Evolutionary conservation across 306 rosid genomes (phyloP), one percentile per base, ranked within the genome.

Genomic region (Spatholobus suberectus): DNA sequence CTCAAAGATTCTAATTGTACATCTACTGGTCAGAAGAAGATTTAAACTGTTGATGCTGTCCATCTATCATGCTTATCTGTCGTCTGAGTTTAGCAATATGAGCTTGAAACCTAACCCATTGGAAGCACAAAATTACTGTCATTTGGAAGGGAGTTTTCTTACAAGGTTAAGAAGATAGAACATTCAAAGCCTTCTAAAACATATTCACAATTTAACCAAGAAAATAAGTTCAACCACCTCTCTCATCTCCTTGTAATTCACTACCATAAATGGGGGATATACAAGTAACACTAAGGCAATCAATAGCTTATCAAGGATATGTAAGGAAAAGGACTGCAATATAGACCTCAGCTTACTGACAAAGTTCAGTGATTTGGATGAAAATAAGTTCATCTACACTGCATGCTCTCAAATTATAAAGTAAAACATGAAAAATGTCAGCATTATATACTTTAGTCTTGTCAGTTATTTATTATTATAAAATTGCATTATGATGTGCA

Each of bases 11-110:
- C 69, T 26, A 80, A 72, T 80, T 77, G 76, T 79, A 79, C 76
- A 55, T 74, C 79, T 91, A 90, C 66, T 82, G 89, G 59, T 91
- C 88, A 8, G 92, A 78, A 79, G 85, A 59, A 68, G 89, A 66
- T 77, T 84, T 86, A 15, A 85, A 65, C 81, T 80, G 92, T 75
- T 89, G 90, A 72, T 90, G 90, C 81, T 81, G 92, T 73, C 89
- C 93, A 17, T 91, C 92, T 73, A 88, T 58, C 80, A 87, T 23
- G 81, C 44, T 85, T 69, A 93, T 88, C 82, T 87, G 91, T 81
- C 90, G 84, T 72, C 84, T 80, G 87, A 89, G 91, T 87, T 91
- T 89, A 41, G 92, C 92, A 73, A 88, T 87, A 80, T 88, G 92
- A 84, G 92, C 88, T 90, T 92, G 97, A n/a, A 67, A 92, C 92